Evolutionary conservation across 768 basidiomycete genomes (phyloP), one percentile per base, ranked within the genome.

Genomic region (Tricholomella constricta): DNA sequence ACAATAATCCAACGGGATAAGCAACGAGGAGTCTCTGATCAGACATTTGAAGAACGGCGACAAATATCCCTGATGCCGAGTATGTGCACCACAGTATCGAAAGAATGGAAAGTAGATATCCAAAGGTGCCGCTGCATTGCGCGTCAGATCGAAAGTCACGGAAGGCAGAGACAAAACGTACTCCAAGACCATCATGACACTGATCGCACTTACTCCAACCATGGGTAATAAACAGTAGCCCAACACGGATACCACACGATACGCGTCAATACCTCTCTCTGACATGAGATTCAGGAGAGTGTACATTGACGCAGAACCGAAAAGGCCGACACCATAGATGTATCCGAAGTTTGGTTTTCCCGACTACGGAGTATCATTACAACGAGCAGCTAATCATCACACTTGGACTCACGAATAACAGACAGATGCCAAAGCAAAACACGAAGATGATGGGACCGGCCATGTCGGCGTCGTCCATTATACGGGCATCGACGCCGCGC

Each of bases 391-490:
- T 8, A 7, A n/a, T 1, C 10, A 23, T 22, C 23, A 45, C 26
- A 22, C 35, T 43, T 14, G 34, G 20, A 84, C 94, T 64, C 52
- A 98, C 97, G 56, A 98, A 82, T 45, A 99, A 82, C 2, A 99
- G 80, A 64, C 90, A 93, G 36, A 90, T 88, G 11, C 88, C 97
- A 68, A 98, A 98, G 62, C 91, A 91, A 68, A 98, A 92, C 66
- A 88, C 88, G 74, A 98, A 98, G 5, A 98, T 83, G 41, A 98
- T 82, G 8, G 97, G 97, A 0, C 97, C 97, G 8, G 96, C 94
- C 26, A 99, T 80, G 72, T 99, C 97, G 19, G 96, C 95, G 62
- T 99, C 97, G 70, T 99, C 97, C 97, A 99, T 99, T 54, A 99
- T 98, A 52, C 82, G 88, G 57, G 89, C 91, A 56, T 97, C 88